Conservation (phyloP, 2,329 filamentous ascomycete species). For the Teratosphaeriaceae sp. region DNA sequence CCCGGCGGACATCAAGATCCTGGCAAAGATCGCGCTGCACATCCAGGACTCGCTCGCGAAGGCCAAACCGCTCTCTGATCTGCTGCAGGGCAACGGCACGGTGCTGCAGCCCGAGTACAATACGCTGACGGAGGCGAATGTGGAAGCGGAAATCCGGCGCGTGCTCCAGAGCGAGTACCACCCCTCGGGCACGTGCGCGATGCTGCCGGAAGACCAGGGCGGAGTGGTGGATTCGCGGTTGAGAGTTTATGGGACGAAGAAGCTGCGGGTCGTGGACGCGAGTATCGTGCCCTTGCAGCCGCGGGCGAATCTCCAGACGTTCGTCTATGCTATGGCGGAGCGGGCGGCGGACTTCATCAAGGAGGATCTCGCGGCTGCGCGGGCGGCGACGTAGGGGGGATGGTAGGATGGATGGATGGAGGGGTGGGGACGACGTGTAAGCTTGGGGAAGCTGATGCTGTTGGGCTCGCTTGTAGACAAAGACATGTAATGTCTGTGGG, state of each 20-base stretch:
- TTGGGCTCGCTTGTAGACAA: no score
- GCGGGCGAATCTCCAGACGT: conserved; percentile 22
- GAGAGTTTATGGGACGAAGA: conserved; percentile 18
- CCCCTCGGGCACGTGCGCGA: conserved; percentile 21
- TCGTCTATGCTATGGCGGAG: conserved; percentile 28
- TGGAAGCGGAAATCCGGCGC: conserved; percentile 17
- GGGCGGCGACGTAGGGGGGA: background rate
- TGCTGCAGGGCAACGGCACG: conserved; percentile 31
- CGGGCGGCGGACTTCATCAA: conserved; percentile 28
- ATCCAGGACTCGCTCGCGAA: conserved; percentile 10
- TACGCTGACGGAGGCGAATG: conserved; percentile 25
- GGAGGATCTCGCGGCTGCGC: conserved; percentile 15
- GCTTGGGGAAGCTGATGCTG: no score
- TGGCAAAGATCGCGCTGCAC: conserved; percentile 13
- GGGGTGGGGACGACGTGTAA: no score
- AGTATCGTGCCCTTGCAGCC: conserved; percentile 22
- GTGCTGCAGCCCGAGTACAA: conserved; percentile 33
- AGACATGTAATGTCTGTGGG: no score
- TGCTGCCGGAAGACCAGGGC: conserved; percentile 16
- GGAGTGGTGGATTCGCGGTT: conserved; percentile 21
- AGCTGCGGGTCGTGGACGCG: conserved; percentile 24
- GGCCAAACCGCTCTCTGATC: conserved; percentile 16
- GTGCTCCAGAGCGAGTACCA: conserved; percentile 30
- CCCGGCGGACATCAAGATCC: conserved; percentile 41
- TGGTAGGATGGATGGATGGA: no score